Evolutionary conservation across 164 flowering plant genomes (phyloP).

Genomic region (Tetrastigma voinierianum): DNA sequence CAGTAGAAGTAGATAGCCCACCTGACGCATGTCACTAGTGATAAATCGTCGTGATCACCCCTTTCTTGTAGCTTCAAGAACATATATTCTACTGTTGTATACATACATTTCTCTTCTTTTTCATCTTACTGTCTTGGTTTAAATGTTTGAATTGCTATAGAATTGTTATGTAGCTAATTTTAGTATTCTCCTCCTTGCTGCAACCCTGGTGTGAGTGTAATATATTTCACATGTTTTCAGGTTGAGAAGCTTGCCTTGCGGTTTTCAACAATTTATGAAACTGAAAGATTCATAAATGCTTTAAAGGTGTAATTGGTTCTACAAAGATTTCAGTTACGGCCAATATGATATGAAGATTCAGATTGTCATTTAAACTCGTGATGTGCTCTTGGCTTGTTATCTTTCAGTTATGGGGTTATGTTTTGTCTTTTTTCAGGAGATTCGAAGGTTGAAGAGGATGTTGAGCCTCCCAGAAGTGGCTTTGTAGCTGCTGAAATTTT

Average conservation of each 20-base stretch:
- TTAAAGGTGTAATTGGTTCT: slow-evolving; percentile 33
- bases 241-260: slow-evolving; percentile 58
- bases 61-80: too few relatives aligned
- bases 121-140: not conserved
- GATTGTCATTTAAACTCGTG: not conserved
- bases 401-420: slow-evolving; percentile 4
- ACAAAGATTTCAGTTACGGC: not conserved
- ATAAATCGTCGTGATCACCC: too few relatives aligned
- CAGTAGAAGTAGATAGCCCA: too few relatives aligned
- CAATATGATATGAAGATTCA: too few relatives aligned
- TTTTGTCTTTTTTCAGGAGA: slow-evolving; percentile 25
- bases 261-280: slow-evolving; percentile 30
- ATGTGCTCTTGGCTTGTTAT: too few relatives aligned
- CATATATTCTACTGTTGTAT: not conserved
- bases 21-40: too few relatives aligned
- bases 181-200: slow-evolving; percentile 1
- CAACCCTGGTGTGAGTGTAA: not conserved
- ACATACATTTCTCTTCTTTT: not conserved
- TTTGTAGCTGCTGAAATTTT: slow-evolving; percentile 33
- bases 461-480: slow-evolving; percentile 18
- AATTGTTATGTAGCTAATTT: not conserved
- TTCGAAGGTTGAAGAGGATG: slow-evolving; percentile 19
- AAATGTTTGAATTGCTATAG: too few relatives aligned
- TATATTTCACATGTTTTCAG: slow-evolving; percentile 31
- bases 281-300: slow-evolving; percentile 31